These are phyloP conservation scores for Turritis glabra DNA, from an alignment of 345 rosid species.

Conservation along the genomic window DNA sequence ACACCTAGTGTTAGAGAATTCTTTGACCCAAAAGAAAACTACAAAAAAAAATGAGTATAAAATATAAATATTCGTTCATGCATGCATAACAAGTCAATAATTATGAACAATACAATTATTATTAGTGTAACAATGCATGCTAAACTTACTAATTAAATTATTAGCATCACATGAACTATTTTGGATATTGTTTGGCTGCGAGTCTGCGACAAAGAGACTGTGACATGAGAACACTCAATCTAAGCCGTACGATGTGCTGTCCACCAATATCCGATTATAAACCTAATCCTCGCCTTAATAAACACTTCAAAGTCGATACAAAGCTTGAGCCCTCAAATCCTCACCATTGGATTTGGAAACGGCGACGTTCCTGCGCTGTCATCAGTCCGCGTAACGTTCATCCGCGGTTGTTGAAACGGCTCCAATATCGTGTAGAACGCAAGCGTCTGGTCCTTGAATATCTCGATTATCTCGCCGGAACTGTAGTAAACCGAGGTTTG, in stretches of 20 bases:
- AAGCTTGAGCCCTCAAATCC: conserved; percentile 35
- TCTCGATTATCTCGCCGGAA: too few relatives aligned
- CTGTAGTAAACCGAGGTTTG: too few relatives aligned
- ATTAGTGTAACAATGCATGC: background rate
- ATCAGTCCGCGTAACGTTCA: conserved; percentile 29
- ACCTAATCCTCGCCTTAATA: too few relatives aligned
- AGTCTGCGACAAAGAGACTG: conserved; percentile 43
- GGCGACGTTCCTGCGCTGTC: conserved; percentile 44
- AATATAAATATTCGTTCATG: too few relatives aligned
- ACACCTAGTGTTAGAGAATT: background rate
- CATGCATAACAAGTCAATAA: too few relatives aligned
- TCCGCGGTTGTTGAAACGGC: too few relatives aligned
- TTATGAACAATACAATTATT: too few relatives aligned
- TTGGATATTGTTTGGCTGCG: conserved; percentile 40
- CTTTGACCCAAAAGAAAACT: background rate
- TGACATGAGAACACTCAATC: conserved; percentile 55
- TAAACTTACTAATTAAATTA: conserved; percentile 8
- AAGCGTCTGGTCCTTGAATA: too few relatives aligned
- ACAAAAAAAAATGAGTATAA: background rate
- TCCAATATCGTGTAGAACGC: too few relatives aligned
- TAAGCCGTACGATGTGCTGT: conserved; percentile 48
- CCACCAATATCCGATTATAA: conserved; percentile 24
- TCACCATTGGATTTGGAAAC: conserved; percentile 28
- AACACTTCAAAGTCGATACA: background rate
- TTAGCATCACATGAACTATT: conserved; percentile 42